Evolutionary conservation across 1,284 basidiomycete species (phyloP), one percentile per base, ranked within the genome.

Genomic region (Mixia osmundae): DNA sequence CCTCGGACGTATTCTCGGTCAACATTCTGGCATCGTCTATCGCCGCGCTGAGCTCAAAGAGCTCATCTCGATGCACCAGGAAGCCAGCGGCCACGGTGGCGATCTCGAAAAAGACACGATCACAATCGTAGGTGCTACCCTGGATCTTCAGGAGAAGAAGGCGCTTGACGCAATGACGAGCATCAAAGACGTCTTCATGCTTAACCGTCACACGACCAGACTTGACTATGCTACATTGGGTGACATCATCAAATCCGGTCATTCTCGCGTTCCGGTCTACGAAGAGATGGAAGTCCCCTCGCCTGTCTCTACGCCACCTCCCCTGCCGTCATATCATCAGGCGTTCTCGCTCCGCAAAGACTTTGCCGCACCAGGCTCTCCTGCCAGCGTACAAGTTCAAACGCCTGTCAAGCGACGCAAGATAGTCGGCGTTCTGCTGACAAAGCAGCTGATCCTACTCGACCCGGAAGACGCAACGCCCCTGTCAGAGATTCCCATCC

Each of bases 381-480:
- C n/a, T 26, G 25, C 25, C n/a, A 9, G 9, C n/a, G 9, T n/a
- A 26, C 9, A 9, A 26, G 25, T 9, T n/a, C 15, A 20, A 9
- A 14, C 5, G 6, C 5, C 5, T 5, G 47, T 62, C 43, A 66
- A 62, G 47, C 66, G 67, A 30, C 77, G 76, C 57, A 76, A 72
- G 58, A 77, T 82, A 40, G 56, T 82, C 25, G 78, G 78, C 2
- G 73, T 77, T 30, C 58, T 83, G 27, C 61, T 82, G 5, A 77
- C 80, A 36, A 83, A 83, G 56, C 71, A 77, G 47, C 83, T 79
- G 52, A 76, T 89, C 10, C 58, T 87, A 38, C 66, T 89, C 7
- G 82, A 89, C 54, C 82, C 83, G 2, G 76, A 78, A 54, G 76
- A 29, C 27, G 27, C 27, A 6, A 16, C 18, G 27, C 27, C 27